phyloP scores from a whole-genome alignment of 2,329 filamentous ascomycete genomes.

The Septoria linicola region DNA sequence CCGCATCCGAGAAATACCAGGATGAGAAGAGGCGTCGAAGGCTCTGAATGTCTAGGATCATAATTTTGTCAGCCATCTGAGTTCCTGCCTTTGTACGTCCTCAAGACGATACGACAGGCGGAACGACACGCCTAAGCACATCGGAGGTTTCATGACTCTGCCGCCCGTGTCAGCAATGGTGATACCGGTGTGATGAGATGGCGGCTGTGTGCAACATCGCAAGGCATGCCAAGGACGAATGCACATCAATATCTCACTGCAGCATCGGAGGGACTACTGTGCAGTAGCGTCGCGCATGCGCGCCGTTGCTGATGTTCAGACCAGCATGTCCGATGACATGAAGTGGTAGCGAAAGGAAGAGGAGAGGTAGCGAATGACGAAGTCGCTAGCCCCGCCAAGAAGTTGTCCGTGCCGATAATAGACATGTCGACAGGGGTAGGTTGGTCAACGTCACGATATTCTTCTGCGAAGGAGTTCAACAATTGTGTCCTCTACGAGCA shows the following conservation, averaged over 20 bases:
- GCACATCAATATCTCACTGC: slow-evolving; percentile 13
- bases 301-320: background rate
- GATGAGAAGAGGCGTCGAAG: background rate
- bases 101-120: no score
- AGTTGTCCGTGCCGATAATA: background rate
- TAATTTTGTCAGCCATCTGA: no score
- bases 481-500: no score
- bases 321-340: background rate
- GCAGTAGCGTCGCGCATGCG: background rate
- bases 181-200: background rate
- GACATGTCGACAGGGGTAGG: background rate
- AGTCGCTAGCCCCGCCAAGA: background rate
- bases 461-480: background rate
- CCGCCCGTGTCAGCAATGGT: background rate
- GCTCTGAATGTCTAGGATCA: no score
- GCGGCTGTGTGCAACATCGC: background rate
- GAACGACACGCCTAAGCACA: background rate
- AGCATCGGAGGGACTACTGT: background rate
- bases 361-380: background rate
- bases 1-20: background rate
- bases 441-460: background rate
- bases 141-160: background rate
- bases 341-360: background rate
- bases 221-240: background rate
- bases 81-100: no score